A percentile compares a stretch with the other conserved stretches of the same genome.
phyloP scores from a whole-genome alignment of 257 asterid species.

The Ballota nigra region DNA sequence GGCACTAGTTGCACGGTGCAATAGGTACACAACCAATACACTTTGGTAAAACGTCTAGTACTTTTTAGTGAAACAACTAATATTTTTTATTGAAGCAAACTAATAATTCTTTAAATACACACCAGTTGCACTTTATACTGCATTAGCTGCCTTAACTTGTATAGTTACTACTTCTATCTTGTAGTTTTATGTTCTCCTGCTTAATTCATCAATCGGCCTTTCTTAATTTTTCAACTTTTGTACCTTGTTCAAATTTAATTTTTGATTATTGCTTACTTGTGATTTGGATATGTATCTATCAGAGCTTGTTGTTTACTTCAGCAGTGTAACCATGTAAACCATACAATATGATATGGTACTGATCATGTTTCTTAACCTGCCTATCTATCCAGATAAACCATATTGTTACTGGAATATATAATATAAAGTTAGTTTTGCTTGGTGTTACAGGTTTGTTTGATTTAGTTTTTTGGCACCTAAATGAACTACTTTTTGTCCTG shows the following conservation, averaged over 20 bases:
- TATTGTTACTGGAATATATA: slow-evolving; percentile 6
- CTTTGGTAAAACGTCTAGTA: neutral
- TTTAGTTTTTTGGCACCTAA: neutral
- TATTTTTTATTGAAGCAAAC: neutral
- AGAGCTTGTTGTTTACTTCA: neutral
- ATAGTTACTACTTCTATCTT: neutral
- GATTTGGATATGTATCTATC: neutral
- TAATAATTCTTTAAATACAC: neutral
- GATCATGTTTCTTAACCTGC: neutral
- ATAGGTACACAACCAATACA: neutral
- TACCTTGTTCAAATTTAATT: neutral
- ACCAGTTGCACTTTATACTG: no score
- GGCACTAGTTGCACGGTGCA: neutral
- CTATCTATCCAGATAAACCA: neutral
- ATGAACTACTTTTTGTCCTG: neutral
- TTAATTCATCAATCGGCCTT: slow-evolving; percentile 1
- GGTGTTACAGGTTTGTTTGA: slow-evolving; percentile 7
- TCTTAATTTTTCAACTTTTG: neutral
- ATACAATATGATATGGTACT: neutral
- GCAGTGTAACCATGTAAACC: neutral
- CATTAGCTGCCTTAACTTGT: slow-evolving; percentile 8
- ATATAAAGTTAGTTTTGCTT: neutral
- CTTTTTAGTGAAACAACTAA: neutral
- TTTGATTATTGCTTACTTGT: neutral
- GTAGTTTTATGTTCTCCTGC: slow-evolving; percentile 13